A percentile compares a stretch with the other conserved stretches of the same genome.
These are phyloP conservation scores for Globisporangium emineosum DNA, from an alignment of 352 stramenopile species.

Conservation along the genomic window DNA sequence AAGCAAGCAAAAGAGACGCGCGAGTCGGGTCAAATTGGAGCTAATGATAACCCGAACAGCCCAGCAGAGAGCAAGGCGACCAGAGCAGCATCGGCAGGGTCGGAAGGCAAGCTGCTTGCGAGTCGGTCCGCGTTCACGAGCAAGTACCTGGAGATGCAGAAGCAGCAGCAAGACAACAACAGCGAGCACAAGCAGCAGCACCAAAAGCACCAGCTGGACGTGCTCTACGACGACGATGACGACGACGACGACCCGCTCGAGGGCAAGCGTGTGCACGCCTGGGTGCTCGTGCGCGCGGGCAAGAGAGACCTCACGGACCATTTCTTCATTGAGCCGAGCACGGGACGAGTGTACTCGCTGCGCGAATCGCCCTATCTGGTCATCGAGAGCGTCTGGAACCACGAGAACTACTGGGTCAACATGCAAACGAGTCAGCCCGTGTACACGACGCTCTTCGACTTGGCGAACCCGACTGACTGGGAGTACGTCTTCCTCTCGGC, in stretches of 20 bases:
- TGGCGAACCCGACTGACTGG: slow-evolving; percentile 86
- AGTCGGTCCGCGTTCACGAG: slow-evolving; percentile 64
- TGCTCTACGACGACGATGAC: slow-evolving; percentile 55
- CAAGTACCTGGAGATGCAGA: slow-evolving; percentile 57
- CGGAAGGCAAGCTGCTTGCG: slow-evolving; percentile 41
- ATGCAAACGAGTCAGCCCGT: slow-evolving; percentile 82
- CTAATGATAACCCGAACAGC: background rate
- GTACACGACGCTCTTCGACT: slow-evolving; percentile 72
- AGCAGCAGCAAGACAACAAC: slow-evolving; percentile 43
- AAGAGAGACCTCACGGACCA: slow-evolving; percentile 85
- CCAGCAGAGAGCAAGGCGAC: slow-evolving; percentile 20
- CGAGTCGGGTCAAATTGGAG: background rate
- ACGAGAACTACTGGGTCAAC: slow-evolving; percentile 96
- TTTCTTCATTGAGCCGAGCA: slow-evolving; percentile 93
- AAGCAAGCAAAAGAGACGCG: slow-evolving; percentile 11
- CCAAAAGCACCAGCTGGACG: slow-evolving; percentile 33
- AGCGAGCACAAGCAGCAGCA: slow-evolving; percentile 24
- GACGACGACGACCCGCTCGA: slow-evolving; percentile 73
- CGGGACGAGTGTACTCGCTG: slow-evolving; percentile 81
- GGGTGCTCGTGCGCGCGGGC: slow-evolving; percentile 90
- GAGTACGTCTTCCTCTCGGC: slow-evolving; percentile 90
- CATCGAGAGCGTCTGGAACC: slow-evolving; percentile 92
- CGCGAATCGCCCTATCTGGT: slow-evolving; percentile 76
- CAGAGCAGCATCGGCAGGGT: slow-evolving; percentile 7
- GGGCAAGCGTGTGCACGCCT: slow-evolving; percentile 82